These are phyloP conservation scores for Juglanconis juglandina DNA, from an alignment of 2,329 filamentous ascomycete species.

Conservation along the genomic window DNA sequence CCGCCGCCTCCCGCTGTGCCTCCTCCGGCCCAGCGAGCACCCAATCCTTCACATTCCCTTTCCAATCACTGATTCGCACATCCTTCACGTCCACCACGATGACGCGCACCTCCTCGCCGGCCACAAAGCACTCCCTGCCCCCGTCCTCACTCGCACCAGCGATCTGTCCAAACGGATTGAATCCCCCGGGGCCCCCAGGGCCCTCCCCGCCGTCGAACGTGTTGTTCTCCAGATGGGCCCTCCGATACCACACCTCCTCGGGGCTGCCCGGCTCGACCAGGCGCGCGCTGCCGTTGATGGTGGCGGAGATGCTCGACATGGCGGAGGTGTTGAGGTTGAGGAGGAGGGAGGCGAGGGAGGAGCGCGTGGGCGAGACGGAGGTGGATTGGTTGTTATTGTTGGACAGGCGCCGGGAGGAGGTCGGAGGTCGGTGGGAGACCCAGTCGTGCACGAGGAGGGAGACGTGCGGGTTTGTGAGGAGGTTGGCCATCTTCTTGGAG, in stretches of 20 bases:
- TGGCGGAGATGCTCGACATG: slow-evolving; percentile 83
- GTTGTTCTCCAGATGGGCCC: slow-evolving; percentile 85
- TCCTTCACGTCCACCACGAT: slow-evolving; percentile 81
- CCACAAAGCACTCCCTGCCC: slow-evolving; percentile 65
- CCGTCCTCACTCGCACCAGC: slow-evolving; percentile 39
- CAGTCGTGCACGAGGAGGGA: slow-evolving; percentile 95
- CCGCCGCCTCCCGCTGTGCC: slow-evolving; percentile 12
- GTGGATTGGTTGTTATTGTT: slow-evolving; percentile 51
- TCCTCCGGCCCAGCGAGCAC: slow-evolving; percentile 39
- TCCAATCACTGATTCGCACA: slow-evolving; percentile 90
- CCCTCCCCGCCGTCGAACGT: slow-evolving; percentile 65
- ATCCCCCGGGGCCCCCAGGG: slow-evolving; percentile 27
- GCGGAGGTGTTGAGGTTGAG: slow-evolving; percentile 88
- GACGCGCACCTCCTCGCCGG: slow-evolving; percentile 79
- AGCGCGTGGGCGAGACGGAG: slow-evolving; percentile 39
- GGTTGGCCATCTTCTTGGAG: slow-evolving; percentile 77
- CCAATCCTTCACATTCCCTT: slow-evolving; percentile 86
- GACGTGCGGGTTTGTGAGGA: slow-evolving; percentile 79
- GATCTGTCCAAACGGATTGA: slow-evolving; percentile 10
- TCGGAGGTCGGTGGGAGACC: slow-evolving; percentile 88
- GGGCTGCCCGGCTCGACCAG: slow-evolving; percentile 71
- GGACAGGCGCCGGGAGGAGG: slow-evolving; percentile 56
- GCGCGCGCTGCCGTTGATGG: slow-evolving; percentile 83
- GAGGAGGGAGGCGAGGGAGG: slow-evolving; percentile 76
- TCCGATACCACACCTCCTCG: slow-evolving; percentile 80